phyloP scores from a whole-genome alignment of 768 basidiomycete species.

The Mycena floridula region DNA sequence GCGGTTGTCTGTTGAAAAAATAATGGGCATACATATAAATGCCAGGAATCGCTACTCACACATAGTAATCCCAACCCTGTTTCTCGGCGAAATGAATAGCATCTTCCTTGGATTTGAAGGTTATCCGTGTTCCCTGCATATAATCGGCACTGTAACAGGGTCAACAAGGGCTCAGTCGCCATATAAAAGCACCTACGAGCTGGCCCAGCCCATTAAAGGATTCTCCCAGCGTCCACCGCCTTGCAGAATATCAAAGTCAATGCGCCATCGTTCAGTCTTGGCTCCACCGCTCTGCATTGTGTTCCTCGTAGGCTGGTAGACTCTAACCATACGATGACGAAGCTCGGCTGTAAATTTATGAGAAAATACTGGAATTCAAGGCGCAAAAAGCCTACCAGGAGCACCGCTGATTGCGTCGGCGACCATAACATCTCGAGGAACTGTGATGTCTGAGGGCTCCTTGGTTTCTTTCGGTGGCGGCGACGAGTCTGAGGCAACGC shows the following conservation, averaged over 20 bases:
- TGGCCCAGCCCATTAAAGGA: constrained; percentile 94
- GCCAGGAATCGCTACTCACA: constrained; percentile 45
- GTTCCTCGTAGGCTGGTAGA: constrained; percentile 89
- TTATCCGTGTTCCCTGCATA: constrained; percentile 84
- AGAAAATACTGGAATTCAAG: not conserved
- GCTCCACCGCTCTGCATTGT: constrained; percentile 93
- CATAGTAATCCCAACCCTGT: constrained; percentile 97
- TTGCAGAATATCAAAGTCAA: constrained; percentile 90
- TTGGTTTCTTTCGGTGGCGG: constrained; percentile 20
- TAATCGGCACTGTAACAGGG: constrained; percentile 70
- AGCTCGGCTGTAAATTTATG: constrained; percentile 55
- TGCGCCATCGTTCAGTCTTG: constrained; percentile 84
- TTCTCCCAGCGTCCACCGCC: constrained; percentile 97
- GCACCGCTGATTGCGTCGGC: constrained; percentile 86
- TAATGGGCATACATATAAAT: constrained; percentile 8
- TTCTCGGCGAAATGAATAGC: constrained; percentile 96
- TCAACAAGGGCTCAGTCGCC: constrained; percentile 4
- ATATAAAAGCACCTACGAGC: constrained; percentile 59
- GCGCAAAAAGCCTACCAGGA: constrained; percentile 48
- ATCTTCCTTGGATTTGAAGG: constrained; percentile 83
- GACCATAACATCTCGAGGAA: constrained; percentile 56
- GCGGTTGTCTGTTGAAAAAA: constrained; percentile 45
- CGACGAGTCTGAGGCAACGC: constrained; percentile 24
- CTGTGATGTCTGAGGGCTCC: constrained; percentile 32
- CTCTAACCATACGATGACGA: constrained; percentile 80